phyloP scores from a whole-genome alignment of 345 rosid genomes.

The Gossypium longicalyx region DNA sequence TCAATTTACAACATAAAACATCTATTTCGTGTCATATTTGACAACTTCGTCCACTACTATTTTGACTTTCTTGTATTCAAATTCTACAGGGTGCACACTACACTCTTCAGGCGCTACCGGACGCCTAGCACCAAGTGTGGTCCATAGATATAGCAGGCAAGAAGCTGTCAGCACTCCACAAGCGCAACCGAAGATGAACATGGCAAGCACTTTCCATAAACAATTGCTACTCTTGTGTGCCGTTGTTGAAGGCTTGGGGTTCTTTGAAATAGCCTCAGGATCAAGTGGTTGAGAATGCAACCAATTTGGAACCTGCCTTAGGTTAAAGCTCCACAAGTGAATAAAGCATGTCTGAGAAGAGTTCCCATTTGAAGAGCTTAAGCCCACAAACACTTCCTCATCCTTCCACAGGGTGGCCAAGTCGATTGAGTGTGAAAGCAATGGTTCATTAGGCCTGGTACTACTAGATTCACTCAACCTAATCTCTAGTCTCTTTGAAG shows the following conservation, averaged over 20 bases:
- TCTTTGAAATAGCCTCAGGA: conserved; percentile 27
- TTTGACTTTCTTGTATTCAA: conserved; percentile 59
- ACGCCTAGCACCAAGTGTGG: conserved; percentile 52
- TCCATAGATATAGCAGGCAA: conserved; percentile 53
- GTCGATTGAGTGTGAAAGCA: conserved; percentile 43
- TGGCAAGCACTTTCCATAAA: conserved; percentile 44
- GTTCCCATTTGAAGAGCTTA: conserved; percentile 56
- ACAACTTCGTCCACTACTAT: conserved; percentile 42
- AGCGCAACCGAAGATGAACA: conserved; percentile 51
- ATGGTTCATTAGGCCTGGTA: conserved; percentile 38
- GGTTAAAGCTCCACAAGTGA: conserved; percentile 65
- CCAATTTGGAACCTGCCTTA: conserved; percentile 38
- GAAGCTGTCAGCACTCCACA: conserved; percentile 66
- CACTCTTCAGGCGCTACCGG: conserved; percentile 61
- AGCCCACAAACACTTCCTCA: conserved; percentile 49
- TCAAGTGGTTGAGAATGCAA: conserved; percentile 59
- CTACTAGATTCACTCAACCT: conserved; percentile 44
- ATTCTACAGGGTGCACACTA: conserved; percentile 44
- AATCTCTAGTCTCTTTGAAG: conserved; percentile 58
- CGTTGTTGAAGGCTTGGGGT: conserved; percentile 21
- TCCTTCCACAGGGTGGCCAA: conserved; percentile 48
- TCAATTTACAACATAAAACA: conserved; percentile 53
- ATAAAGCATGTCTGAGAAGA: conserved; percentile 46
- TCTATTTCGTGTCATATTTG: conserved; percentile 43
- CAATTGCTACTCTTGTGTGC: conserved; percentile 41